Evolutionary conservation across 2,329 filamentous ascomycete species (phyloP).

Genomic region (Dactylellina drechsleri): DNA sequence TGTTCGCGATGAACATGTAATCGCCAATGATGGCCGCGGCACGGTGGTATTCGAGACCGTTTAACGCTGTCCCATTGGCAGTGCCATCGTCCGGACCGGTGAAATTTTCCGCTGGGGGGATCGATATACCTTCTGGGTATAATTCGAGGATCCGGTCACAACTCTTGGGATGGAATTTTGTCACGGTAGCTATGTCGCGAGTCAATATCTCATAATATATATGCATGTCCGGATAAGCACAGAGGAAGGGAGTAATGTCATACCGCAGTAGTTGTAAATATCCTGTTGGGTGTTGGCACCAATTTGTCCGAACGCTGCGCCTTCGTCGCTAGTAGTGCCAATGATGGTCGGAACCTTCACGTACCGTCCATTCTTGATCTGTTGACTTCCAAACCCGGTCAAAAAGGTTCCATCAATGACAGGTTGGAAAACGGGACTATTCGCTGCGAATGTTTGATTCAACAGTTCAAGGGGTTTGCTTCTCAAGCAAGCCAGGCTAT

Average conservation of each 20-base stretch:
- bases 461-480: slow-evolving; percentile 69
- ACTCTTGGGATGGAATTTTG: slow-evolving; percentile 16
- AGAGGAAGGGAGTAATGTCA: too few species aligned
- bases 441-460: slow-evolving; percentile 65
- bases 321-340: slow-evolving; percentile 75
- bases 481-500: slow-evolving; percentile 75
- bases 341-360: slow-evolving; percentile 72
- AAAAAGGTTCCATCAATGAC: slow-evolving; percentile 70
- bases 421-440: slow-evolving; percentile 62
- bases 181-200: not conserved
- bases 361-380: slow-evolving; percentile 70
- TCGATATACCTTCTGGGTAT: slow-evolving; percentile 28
- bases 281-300: slow-evolving; percentile 9
- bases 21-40: slow-evolving; percentile 69
- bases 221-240: too few species aligned
- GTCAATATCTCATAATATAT: not conserved
- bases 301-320: slow-evolving; percentile 65
- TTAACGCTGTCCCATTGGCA: slow-evolving; percentile 59
- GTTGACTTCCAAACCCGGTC: slow-evolving; percentile 66
- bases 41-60: slow-evolving; percentile 67
- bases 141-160: slow-evolving; percentile 18
- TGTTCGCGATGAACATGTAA: slow-evolving; percentile 67
- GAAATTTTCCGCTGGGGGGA: slow-evolving; percentile 37
- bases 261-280: slow-evolving; percentile 3
- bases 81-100: slow-evolving; percentile 30